Base-by-base conservation (phyloP, 1,284 basidiomycete genomes). In the Taiwanofungus camphoratus region DNA sequence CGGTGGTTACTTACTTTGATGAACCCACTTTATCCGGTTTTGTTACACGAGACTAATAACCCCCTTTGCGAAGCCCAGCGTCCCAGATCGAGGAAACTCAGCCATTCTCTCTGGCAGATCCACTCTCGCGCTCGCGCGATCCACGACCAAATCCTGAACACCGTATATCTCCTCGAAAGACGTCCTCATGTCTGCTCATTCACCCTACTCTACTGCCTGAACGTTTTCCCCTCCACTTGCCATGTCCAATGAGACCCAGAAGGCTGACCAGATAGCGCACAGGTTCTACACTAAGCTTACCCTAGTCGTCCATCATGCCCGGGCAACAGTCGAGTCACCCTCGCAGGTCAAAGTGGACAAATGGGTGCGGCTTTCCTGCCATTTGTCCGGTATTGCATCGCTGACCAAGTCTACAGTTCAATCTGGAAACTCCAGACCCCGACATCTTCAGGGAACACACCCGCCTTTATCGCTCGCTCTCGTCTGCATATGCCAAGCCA, bases 251-350 rank as follows among this genome's bases (percentile, higher is more conserved):
- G 77, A 82, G 63, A 71, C 67, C 53, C 74, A 76, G 62, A 87
- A 79, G 70, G 81, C 84, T 51, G 84, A 89, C 73, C 84, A 87
- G 71, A 88, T 89, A 58, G 81, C 82, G 43, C 77, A 82, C 63
- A 78, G 80, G 59, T 79, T 87, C 64, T 88, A 86, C 66, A 74
- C 78, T 42, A 89, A 89, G 69, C 77, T 88, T 47, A 77, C 75
- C 58, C 76, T 82, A 54, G 74, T 86, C 53, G 70, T 89, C 51
- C 72, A 79, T 59, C 68, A 86, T 62, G 83, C 84, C 13, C 69
- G 86, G 48, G 68, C 77, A 18, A 81, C 82, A 32, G 59, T 64
- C 32, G 72, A 74, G 52, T 62, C 68, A 21, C 52, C 21, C 53
- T 58, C 66, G 16, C 60, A 65, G 45, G 60, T 65, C 30, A 85